Evolutionary conservation across 2,329 filamentous ascomycete genomes (phyloP), one percentile per base, ranked within the genome.

Genomic region (Botrytis paeoniae): DNA sequence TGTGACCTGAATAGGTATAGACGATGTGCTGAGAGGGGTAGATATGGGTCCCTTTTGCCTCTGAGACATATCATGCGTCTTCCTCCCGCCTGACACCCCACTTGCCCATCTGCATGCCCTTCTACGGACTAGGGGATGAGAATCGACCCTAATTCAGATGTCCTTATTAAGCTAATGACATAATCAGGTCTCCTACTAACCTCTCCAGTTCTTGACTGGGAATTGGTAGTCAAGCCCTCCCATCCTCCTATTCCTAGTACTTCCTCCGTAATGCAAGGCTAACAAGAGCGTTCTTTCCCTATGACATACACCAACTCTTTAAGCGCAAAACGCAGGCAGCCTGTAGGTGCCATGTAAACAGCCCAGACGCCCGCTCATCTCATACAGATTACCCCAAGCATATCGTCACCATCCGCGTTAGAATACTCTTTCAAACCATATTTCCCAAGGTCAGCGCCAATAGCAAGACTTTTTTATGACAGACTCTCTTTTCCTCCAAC

Each of bases 1-100:
- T 57, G 35, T 57, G 65, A 43, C 48, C 48, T 69, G n/a, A 69
- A 65, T 65, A 65, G 63, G 63, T 41, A 43, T 69, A 54, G 48
- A 43, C 54, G 6, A 43, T 57, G 22, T 12, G 4, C 39, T 57
- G 20, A 18, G 65, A 57, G 65, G 48, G 65, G 25, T 32, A 68
- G 48, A 68, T 18, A 41, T 57, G 65, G 37, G 37, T 41, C 48
- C 54, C 48, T 57, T 68, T 51, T 51, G 48, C n/a, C 48, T 68
- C 48, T 68, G 65, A 69, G 65, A 69, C 65, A 68, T 16, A 57
- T 57, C 48, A 57, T 57, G 48, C 48, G 37, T 41, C 65, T 57
- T 57, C 39, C 37, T 69, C 48, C 48, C 65, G 54, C 65, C 65
- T 57, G 65, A 69, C n/a, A 57, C 65, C 54, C 48, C 48, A 43